These are phyloP conservation scores for Rhizopus stolonifer DNA, from an alignment of 371 early-diverging fungal species.

Conservation along the genomic window DNA sequence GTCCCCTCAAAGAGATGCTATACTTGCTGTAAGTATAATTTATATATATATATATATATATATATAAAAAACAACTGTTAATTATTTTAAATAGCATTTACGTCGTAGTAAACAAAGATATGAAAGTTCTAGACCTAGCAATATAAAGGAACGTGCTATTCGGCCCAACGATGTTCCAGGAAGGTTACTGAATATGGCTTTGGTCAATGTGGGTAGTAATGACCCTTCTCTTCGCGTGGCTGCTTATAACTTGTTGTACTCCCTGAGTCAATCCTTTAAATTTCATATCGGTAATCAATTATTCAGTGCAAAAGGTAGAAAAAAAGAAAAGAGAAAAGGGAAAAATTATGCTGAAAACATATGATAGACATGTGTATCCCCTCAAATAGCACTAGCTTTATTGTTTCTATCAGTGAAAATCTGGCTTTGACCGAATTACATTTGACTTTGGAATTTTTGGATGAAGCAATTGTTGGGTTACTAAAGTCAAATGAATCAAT, in stretches of 20 bases:
- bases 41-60: neutral
- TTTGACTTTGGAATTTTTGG: conserved; percentile 87
- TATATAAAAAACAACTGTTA: conserved; percentile 29
- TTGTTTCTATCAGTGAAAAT: conserved; percentile 75
- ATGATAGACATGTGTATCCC: conserved; percentile 89
- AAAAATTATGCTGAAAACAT: too few relatives aligned
- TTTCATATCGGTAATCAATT: conserved; percentile 84
- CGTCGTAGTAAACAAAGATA: conserved; percentile 74
- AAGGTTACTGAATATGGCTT: conserved; percentile 86
- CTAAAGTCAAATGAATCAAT: conserved; percentile 67
- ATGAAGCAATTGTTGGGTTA: conserved; percentile 84
- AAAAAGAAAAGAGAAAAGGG: too few relatives aligned
- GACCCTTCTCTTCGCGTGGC: conserved; percentile 77
- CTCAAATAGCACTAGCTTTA: conserved; percentile 81
- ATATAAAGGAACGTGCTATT: conserved; percentile 67
- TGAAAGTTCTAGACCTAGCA: conserved; percentile 62
- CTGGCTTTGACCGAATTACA: conserved; percentile 75
- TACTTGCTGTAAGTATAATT: conserved; percentile 50
- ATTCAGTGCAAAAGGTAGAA: conserved; percentile 69
- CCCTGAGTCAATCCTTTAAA: conserved; percentile 74
- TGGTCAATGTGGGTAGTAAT: conserved; percentile 82
- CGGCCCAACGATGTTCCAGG: conserved; percentile 92
- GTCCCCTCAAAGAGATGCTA: conserved; percentile 72
- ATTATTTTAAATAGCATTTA: conserved; percentile 36
- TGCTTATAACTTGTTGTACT: conserved; percentile 85